Percentiles rank a stretch among this genome's conserved stretches.
These are phyloP conservation scores for Canavalia gladiata DNA, from an alignment of 306 rosid genomes.

Conservation along the genomic window DNA sequence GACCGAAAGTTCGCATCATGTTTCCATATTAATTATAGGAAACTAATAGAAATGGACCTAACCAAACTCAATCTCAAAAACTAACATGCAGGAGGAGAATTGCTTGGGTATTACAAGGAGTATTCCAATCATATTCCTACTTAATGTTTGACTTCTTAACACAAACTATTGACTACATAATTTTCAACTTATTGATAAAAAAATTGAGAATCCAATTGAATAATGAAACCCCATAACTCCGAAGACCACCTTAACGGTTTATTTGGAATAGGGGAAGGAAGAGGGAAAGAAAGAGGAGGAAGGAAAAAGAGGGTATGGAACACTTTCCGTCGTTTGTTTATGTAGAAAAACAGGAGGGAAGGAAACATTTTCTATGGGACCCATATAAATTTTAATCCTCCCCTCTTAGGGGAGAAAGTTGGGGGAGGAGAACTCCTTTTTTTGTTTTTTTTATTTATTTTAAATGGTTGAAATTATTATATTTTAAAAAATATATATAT, in stretches of 20 bases:
- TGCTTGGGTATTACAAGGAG: not conserved
- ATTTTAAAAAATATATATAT: too few relatives aligned
- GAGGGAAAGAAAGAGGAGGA: too few relatives aligned
- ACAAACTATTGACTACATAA: not conserved
- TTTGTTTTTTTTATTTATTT: too few relatives aligned
- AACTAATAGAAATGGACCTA: not conserved
- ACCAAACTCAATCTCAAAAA: not conserved
- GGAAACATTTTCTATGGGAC: too few relatives aligned
- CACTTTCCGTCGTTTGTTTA: too few relatives aligned
- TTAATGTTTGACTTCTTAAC: not conserved
- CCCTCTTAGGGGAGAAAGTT: too few relatives aligned
- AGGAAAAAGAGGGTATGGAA: too few relatives aligned
- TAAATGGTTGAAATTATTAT: too few relatives aligned
- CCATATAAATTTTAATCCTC: too few relatives aligned
- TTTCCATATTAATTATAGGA: conserved; percentile 17
- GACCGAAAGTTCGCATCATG: conserved; percentile 17
- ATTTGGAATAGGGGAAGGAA: too few relatives aligned
- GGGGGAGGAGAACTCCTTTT: too few relatives aligned
- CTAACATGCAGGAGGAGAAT: not conserved
- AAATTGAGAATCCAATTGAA: conserved; percentile 25
- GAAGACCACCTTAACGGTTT: conserved; percentile 6
- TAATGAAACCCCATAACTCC: conserved; percentile 20
- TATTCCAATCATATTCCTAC: not conserved
- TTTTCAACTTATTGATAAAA: conserved; percentile 31
- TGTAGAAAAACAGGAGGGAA: too few relatives aligned